Evolutionary conservation across 305 asterid species (phyloP).

Genomic region (Fraxinus baroniana): DNA sequence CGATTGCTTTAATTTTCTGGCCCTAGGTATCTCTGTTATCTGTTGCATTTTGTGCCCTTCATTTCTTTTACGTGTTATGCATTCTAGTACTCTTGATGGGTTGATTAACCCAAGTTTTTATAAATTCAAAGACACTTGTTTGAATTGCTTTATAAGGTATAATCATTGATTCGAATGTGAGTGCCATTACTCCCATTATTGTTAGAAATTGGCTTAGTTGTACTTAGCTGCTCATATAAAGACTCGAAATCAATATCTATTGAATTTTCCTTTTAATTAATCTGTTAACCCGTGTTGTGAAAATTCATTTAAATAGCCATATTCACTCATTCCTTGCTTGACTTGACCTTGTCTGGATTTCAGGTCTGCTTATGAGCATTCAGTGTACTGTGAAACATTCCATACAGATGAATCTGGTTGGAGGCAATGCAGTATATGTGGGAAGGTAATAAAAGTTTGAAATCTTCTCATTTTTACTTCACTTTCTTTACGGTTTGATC

Average conservation of each 20-base stretch:
- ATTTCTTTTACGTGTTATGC: background rate
- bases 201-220: background rate
- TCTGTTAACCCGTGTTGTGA: background rate
- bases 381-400: constrained; percentile 42
- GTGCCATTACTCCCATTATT: background rate
- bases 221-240: background rate
- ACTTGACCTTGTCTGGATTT: background rate
- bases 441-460: constrained; percentile 33
- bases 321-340: background rate
- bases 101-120: background rate
- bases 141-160: background rate
- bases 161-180: background rate
- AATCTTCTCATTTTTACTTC: background rate
- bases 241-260: background rate
- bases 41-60: background rate
- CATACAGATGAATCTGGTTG: constrained; percentile 48
- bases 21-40: background rate
- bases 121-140: background rate
- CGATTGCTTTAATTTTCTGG: background rate
- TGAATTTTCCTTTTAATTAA: background rate
- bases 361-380: constrained; percentile 42
- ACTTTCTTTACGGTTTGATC: background rate
- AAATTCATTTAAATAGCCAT: too few species aligned
- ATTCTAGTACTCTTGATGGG: background rate
- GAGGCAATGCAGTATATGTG: constrained; percentile 47